Evolutionary conservation across 2,329 filamentous ascomycete species (phyloP), one percentile per base, ranked within the genome.

Genomic region (Cladosporium sp.): DNA sequence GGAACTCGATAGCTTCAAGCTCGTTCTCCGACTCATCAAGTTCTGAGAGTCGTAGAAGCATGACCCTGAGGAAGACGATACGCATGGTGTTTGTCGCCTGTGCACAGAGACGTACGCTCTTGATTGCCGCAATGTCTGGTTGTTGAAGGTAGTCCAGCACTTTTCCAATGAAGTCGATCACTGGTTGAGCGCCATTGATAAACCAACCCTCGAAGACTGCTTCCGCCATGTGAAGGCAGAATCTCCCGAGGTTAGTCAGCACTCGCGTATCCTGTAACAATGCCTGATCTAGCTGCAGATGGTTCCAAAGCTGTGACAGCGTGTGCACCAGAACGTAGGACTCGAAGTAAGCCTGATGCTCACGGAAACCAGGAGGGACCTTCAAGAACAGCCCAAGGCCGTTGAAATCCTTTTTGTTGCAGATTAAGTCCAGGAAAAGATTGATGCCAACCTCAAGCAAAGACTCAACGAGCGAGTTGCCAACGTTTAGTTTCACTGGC

Each of bases 131-230:
- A 35, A 99, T 80, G 13, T 96, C 90, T 0, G 92, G 88, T 9
- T 89, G 84, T 69, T 96, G 91, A 3, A 99, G 78, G 66, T 96
- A 93, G 70, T 99, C 94, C 6, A 99, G 74, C 6, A 97, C 75
- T 54, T 87, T 86, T 1, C 93, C 94, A 3, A 87, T 83, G 66
- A 97, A 95, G 66, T 97, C 92, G 32, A 97, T 81, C 64, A 94
- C 82, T 3, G 85, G 81, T 65, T 91, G 89, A 1, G 90, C 90
- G 1, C 93, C 93, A 63, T 94, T 88, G 61, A 97, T 83, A 68
- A 97, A 97, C 90, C 92, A 97, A 15, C 94, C 94, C 73, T 97
- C 94, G 64, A 94, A 97, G 12, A 96, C 87, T 5, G 91, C 90
- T 71, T 99, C 94, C 0, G 88, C 84, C 70, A 97, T 83, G 68